Percentiles rank a stretch among this genome's conserved stretches.
Conservation (phyloP, 305 asterid genomes). For the Ruellia speciosa region DNA sequence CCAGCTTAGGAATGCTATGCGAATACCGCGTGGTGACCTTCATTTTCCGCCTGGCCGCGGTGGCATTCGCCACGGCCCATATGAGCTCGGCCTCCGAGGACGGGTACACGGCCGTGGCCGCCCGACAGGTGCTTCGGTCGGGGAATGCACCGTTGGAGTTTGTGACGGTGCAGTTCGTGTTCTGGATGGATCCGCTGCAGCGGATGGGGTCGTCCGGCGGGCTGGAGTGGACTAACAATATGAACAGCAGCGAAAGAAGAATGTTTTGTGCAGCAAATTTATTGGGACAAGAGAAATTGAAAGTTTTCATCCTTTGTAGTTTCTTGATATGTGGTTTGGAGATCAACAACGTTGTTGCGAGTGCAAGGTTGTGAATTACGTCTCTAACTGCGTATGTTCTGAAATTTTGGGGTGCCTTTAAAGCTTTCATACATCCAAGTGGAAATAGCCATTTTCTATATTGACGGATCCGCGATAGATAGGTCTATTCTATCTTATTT, state of each 20-base stretch:
- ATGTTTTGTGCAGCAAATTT: not conserved
- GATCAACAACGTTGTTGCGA: not conserved
- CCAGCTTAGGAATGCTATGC: constrained; percentile 46
- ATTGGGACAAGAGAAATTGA: not conserved
- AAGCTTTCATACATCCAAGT: constrained; percentile 12
- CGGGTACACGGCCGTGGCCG: constrained; percentile 33
- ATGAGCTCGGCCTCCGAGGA: constrained; percentile 32
- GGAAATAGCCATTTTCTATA: not conserved
- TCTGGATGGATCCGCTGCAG: constrained; percentile 16
- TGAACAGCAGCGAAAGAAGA: not conserved
- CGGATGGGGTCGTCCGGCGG: constrained; percentile 39
- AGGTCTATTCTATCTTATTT: too few relatives aligned
- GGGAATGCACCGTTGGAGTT: constrained; percentile 44
- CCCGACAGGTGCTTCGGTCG: constrained; percentile 36
- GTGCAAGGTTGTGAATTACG: not conserved
- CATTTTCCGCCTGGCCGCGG: constrained; percentile 20
- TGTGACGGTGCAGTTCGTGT: constrained; percentile 40
- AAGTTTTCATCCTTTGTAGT: not conserved
- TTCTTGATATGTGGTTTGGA: not conserved
- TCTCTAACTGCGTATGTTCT: not conserved
- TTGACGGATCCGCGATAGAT: too few relatives aligned
- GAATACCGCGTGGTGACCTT: constrained; percentile 41
- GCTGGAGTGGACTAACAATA: constrained; percentile 9
- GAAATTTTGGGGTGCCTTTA: constrained; percentile 22
- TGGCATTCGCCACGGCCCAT: constrained; percentile 30